A percentile compares a stretch with the other conserved stretches of the same genome.
Conservation (phyloP, 352 stramenopile genomes). For the Phytopythium montanum region DNA sequence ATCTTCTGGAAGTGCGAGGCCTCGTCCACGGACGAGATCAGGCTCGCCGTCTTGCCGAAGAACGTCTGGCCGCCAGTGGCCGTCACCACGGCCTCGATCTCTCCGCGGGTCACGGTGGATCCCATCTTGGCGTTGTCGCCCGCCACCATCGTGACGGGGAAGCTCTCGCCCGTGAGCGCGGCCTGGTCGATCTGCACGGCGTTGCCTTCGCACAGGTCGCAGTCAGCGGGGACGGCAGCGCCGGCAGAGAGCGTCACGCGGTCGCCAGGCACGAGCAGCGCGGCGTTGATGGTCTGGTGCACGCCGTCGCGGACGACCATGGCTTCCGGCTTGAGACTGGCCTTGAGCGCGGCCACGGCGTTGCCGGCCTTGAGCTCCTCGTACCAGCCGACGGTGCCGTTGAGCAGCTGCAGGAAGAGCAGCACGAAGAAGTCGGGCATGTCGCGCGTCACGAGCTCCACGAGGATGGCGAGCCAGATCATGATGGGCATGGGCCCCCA, state of each 20-base stretch:
- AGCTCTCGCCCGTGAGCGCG: conserved; percentile 93
- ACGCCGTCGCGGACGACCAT: conserved; percentile 88
- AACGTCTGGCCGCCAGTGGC: conserved; percentile 91
- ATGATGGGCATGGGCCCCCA: conserved; percentile 89
- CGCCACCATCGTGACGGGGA: conserved; percentile 85
- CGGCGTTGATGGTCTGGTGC: conserved; percentile 85
- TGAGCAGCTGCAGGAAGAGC: conserved; percentile 68
- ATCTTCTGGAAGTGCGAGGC: conserved; percentile 90
- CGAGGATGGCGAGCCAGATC: conserved; percentile 88
- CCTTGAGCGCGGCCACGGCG: conserved; percentile 86
- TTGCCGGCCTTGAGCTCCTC: conserved; percentile 81
- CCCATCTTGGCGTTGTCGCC: conserved; percentile 87
- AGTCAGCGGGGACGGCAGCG: conserved; percentile 91
- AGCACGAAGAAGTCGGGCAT: conserved; percentile 62
- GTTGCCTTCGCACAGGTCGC: conserved; percentile 79
- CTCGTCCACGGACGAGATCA: conserved; percentile 76
- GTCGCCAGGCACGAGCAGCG: conserved; percentile 93
- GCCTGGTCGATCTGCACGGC: conserved; percentile 90
- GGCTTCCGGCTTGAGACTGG: conserved; percentile 79
- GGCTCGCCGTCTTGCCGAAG: conserved; percentile 84
- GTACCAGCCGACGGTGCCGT: conserved; percentile 68
- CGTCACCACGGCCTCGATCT: conserved; percentile 90
- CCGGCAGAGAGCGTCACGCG: conserved; percentile 88
- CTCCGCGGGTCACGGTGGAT: conserved; percentile 83
- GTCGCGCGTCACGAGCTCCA: conserved; percentile 64